A percentile compares a stretch with the other conserved stretches of the same genome.
Conservation (phyloP, 225 moss, liverwort and hornwort species). For the Marchantia polymorpha region DNA sequence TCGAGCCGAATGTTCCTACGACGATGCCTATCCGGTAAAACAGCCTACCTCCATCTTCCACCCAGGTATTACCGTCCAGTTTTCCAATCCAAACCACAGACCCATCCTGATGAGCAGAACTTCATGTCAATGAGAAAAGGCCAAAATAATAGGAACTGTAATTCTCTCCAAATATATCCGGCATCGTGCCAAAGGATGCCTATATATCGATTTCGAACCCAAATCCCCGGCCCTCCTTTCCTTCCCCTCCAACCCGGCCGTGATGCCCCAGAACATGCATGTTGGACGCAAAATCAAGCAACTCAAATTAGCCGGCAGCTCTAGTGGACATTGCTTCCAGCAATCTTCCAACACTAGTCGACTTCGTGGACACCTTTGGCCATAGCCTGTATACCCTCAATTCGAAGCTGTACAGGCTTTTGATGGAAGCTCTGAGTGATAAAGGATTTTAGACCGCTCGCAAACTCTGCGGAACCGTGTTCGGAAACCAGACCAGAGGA, state of each 20-base stretch:
- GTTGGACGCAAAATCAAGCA: conserved; percentile 21
- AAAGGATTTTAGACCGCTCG: not conserved
- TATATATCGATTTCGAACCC: conserved; percentile 19
- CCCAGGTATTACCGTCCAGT: conserved; percentile 20
- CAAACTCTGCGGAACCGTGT: not conserved
- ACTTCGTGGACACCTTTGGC: conserved; percentile 20
- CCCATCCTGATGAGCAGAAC: conserved; percentile 28
- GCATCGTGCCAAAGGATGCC: conserved; percentile 31
- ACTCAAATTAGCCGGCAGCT: conserved; percentile 15
- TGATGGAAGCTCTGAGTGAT: not conserved
- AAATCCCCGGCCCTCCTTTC: conserved; percentile 18
- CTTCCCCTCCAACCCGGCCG: conserved; percentile 20
- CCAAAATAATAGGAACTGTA: conserved; percentile 18
- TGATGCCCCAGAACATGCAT: conserved; percentile 26
- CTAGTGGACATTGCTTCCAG: conserved; percentile 15
- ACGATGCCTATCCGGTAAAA: not conserved
- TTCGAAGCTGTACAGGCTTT: not conserved
- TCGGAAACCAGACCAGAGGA: not conserved
- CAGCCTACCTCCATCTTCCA: conserved; percentile 18
- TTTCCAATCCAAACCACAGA: conserved; percentile 32
- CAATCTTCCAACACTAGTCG: conserved; percentile 19
- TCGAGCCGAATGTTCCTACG: not conserved
- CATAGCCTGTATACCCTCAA: conserved; percentile 8
- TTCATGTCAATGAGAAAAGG: conserved; percentile 16
- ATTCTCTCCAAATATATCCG: conserved; percentile 21